Evolutionary conservation across 495 filamentous ascomycete genomes (phyloP).

Genomic region (Beverwykella pulmonaria): DNA sequence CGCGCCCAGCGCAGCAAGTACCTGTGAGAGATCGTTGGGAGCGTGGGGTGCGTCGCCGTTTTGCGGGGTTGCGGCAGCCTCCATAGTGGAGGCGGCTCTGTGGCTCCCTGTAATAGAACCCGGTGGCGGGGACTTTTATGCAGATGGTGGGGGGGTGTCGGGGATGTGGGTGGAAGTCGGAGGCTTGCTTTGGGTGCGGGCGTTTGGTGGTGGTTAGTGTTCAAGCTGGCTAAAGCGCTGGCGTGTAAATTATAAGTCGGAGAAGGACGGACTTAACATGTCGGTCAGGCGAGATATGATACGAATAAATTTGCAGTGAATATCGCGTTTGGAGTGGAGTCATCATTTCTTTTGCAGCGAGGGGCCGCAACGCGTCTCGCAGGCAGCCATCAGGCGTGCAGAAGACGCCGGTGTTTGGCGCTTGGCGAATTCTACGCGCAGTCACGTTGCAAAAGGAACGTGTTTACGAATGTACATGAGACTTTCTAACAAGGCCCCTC

Average conservation of each 20-base stretch:
- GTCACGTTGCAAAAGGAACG: not conserved
- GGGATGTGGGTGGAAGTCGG: not conserved
- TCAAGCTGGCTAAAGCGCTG: not conserved
- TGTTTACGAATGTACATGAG: not conserved
- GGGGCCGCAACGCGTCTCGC: not conserved
- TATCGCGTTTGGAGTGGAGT: not conserved
- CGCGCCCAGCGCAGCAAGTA: constrained; percentile 80
- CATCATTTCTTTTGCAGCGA: not conserved
- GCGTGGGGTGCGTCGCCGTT: constrained; percentile 1
- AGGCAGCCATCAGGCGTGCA: constrained; percentile 13
- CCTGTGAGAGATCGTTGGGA: constrained; percentile 52
- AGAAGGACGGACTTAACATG: not conserved
- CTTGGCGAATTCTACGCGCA: not conserved
- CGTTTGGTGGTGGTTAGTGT: not conserved
- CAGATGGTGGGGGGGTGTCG: not conserved
- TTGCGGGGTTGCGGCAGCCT: constrained; percentile 15
- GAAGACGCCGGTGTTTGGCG: not conserved
- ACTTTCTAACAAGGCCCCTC: not conserved
- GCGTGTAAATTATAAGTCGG: not conserved
- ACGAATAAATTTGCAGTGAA: not conserved
- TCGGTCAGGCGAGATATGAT: not conserved
- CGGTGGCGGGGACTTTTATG: not conserved
- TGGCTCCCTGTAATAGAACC: not conserved
- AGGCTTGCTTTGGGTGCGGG: not conserved
- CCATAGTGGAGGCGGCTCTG: constrained; percentile 33